phyloP scores from a whole-genome alignment of 345 rosid species.

The Eucalyptus erythrocorys region DNA sequence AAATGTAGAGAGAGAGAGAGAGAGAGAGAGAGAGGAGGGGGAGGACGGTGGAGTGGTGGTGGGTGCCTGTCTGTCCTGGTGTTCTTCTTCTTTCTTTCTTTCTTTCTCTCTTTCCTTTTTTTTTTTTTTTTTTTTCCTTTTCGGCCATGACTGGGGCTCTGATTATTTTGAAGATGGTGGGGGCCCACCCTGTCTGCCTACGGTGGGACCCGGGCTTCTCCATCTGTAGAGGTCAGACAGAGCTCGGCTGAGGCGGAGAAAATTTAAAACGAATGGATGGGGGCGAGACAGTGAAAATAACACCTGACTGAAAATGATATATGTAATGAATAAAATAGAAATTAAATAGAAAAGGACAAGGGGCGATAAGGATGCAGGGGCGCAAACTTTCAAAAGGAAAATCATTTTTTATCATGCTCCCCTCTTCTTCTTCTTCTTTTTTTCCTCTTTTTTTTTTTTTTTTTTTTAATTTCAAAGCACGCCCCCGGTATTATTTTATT shows the following conservation, averaged over 20 bases:
- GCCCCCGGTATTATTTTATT: neutral
- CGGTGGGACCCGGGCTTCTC: neutral
- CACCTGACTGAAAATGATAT: neutral
- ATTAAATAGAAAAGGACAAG: neutral
- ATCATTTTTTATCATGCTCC: neutral
- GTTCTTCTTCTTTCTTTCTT: neutral
- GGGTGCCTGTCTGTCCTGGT: neutral
- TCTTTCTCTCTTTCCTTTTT: accelerated
- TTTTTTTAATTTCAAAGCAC: neutral
- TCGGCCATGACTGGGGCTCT: constrained; percentile 1
- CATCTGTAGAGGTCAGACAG: neutral
- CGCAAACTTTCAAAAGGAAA: neutral
- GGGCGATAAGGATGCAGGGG: neutral
- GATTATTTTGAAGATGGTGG: constrained; percentile 21
- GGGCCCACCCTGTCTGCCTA: constrained; percentile 5
- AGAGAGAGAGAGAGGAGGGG: neutral
- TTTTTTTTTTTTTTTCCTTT: too few species aligned
- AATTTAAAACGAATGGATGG: neutral
- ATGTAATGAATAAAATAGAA: accelerated
- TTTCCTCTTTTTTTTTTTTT: neutral
- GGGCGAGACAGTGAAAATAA: neutral
- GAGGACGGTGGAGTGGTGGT: neutral
- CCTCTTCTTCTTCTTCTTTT: neutral
- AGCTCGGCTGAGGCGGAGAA: neutral
- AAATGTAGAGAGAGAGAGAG: neutral